Percentiles rank a stretch among this genome's conserved stretches.
These are phyloP conservation scores for Salicornia ramosissima DNA, from an alignment of 148 eudicot species.

Conservation along the genomic window DNA sequence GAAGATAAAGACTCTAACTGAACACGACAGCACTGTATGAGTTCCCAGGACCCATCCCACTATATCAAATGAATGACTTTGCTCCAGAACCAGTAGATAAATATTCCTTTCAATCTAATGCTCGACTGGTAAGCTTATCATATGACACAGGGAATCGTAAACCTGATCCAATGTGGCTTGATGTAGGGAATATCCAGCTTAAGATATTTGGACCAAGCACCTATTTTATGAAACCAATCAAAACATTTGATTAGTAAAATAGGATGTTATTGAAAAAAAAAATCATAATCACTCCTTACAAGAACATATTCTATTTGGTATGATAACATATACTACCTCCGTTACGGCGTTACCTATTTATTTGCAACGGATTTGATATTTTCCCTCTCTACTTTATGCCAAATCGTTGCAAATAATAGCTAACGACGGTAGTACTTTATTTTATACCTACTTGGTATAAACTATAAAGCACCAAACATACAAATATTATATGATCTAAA, in stretches of 20 bases:
- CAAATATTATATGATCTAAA: background rate
- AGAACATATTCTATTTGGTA: background rate
- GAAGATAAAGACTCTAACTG: slow-evolving; percentile 2
- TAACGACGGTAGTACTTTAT: too few relatives aligned
- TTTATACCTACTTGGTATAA: background rate
- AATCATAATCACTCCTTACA: background rate
- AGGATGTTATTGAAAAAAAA: background rate
- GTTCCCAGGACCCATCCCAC: background rate
- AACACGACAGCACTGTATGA: background rate
- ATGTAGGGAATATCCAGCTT: slow-evolving; percentile 70
- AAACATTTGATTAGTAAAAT: slow-evolving; percentile 3
- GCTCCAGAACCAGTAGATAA: background rate
- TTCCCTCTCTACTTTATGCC: too few relatives aligned
- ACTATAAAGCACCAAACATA: background rate
- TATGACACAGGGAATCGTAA: slow-evolving; percentile 60
- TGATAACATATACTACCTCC: too few relatives aligned
- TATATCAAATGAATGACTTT: slow-evolving; percentile 2
- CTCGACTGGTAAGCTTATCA: slow-evolving; percentile 33
- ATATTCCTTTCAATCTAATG: slow-evolving; percentile 21
- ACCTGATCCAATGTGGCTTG: slow-evolving; percentile 66
- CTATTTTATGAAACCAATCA: slow-evolving; percentile 30
- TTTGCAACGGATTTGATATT: too few relatives aligned
- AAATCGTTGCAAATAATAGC: too few relatives aligned
- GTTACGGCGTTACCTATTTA: too few relatives aligned
- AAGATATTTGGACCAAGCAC: slow-evolving; percentile 74